Base-by-base conservation (phyloP, 169 alveolate genomes). In the Plasmodium inui region DNA sequence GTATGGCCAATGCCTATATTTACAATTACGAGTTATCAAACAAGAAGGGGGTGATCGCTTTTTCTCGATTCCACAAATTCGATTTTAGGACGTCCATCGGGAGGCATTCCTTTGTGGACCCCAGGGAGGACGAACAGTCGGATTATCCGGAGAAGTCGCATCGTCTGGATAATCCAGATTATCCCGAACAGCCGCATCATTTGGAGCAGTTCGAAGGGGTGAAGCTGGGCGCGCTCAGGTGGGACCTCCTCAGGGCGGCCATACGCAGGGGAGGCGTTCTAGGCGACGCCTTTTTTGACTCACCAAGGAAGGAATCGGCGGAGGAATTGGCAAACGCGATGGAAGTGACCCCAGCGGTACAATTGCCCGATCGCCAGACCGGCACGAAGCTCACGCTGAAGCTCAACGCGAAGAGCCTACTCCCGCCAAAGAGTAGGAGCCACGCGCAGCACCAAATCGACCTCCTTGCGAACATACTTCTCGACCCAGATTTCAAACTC, bases 31-130 rank as follows among this genome's bases (percentile, higher is more conserved):
- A 79, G n/a, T n/a, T 89, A 8, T 67, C 79, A 1, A 89, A 89
- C 34, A 89, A 70, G 73, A 61, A 67, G 34, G 94, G 94, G 17
- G 55, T 89, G 14, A 89, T 89, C 7, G 94, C 94, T n/a, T 89
- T 79, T 89, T 79, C 94, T 0, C 19, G 94, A 0, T 89, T 89
- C 46, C 89, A 89, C 61, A 89, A 80, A 19, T 19, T 89, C 3
- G 94, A 89, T 26, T 89, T 89, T 72, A 57, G 94, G 71, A 89
- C 94, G 0, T 26, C 50, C n/a, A 89, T 89, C 22, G 74, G 71
- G 17, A 37, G 71, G 46, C 44, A 8, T 32, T 57, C 14, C 17
- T 5, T n/a, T 30, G 14, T 2, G 34, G 19, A 71, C 46, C 14
- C 76, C 22, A 12, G 22, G 61, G 61, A 50, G 61, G 61, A 14